A percentile compares a stretch with the other conserved stretches of the same genome.
Conservation (phyloP, 345 rosid genomes). For the Ceriops zippeliana region DNA sequence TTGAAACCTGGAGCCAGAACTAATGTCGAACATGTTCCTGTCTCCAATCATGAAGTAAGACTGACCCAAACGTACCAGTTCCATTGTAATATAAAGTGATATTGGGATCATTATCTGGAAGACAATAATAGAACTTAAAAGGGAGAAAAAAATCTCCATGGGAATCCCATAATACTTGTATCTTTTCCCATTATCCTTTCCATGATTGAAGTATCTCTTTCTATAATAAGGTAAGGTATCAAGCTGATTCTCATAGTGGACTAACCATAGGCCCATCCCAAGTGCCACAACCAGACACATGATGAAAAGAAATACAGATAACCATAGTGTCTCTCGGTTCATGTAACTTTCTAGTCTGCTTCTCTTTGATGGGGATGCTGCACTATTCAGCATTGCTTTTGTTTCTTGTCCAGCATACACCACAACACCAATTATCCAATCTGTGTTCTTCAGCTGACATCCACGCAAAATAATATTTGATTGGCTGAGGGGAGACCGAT, state of each 20-base stretch:
- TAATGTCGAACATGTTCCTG: conserved; percentile 51
- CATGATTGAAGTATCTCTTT: conserved; percentile 45
- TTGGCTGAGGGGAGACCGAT: conserved; percentile 59
- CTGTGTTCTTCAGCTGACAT: conserved; percentile 77
- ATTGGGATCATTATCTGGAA: conserved; percentile 87
- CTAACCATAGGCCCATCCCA: conserved; percentile 70
- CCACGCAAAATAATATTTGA: conserved; percentile 74
- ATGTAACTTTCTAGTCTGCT: conserved; percentile 66
- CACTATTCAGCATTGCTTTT: conserved; percentile 79
- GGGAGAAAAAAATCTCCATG: conserved; percentile 72
- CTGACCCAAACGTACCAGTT: conserved; percentile 75
- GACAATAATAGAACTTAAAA: conserved; percentile 71
- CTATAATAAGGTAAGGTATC: conserved; percentile 67
- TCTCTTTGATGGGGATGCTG: conserved; percentile 72
- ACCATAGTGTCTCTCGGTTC: conserved; percentile 75
- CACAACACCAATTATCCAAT: conserved; percentile 64
- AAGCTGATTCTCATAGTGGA: conserved; percentile 44
- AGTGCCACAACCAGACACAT: conserved; percentile 65
- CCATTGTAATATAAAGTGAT: conserved; percentile 80
- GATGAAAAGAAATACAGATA: conserved; percentile 56
- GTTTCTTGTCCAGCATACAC: conserved; percentile 83
- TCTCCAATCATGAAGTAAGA: conserved; percentile 76
- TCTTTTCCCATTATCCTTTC: conserved; percentile 43
- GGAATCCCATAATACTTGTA: conserved; percentile 72
- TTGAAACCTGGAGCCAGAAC: conserved; percentile 64